These are phyloP conservation scores for Vitellaria paradoxa DNA, from an alignment of 179 eudicot species.

Conservation along the genomic window DNA sequence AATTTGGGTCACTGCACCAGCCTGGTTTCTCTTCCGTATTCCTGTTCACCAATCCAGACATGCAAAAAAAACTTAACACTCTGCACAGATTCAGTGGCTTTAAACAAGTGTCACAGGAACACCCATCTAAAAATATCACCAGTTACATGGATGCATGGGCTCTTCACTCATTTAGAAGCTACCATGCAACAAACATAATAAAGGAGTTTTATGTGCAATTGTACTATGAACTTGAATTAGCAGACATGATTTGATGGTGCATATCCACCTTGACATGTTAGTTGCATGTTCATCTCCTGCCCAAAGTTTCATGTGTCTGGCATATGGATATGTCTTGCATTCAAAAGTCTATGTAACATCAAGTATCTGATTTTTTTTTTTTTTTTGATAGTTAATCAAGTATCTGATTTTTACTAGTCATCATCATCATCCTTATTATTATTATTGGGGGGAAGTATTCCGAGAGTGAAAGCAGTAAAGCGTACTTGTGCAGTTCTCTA, in stretches of 20 bases:
- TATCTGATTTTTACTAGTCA: background rate
- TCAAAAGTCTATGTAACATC: background rate
- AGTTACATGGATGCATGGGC: background rate
- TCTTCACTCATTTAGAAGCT: constrained; percentile 2
- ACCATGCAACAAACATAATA: background rate
- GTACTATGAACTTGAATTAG: background rate
- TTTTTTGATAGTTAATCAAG: too few species aligned
- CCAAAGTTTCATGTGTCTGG: background rate
- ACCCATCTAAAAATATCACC: background rate
- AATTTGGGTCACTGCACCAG: constrained; percentile 83
- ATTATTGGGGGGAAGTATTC: background rate
- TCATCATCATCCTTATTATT: too few species aligned
- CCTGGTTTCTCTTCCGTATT: constrained; percentile 89
- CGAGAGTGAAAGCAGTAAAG: constrained; percentile 2
- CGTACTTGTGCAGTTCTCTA: constrained; percentile 88
- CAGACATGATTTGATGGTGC: constrained; percentile 4
- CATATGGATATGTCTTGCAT: background rate
- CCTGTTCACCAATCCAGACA: constrained; percentile 42
- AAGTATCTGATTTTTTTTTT: background rate
- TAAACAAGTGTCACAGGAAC: background rate
- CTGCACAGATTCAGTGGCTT: background rate
- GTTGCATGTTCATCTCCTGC: background rate
- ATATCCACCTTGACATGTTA: background rate
- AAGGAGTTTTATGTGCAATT: background rate
- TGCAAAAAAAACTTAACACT: constrained; percentile 1